These are phyloP conservation scores for Chaetoceros muelleri DNA, from an alignment of 108 stramenopile species.

Conservation along the genomic window DNA sequence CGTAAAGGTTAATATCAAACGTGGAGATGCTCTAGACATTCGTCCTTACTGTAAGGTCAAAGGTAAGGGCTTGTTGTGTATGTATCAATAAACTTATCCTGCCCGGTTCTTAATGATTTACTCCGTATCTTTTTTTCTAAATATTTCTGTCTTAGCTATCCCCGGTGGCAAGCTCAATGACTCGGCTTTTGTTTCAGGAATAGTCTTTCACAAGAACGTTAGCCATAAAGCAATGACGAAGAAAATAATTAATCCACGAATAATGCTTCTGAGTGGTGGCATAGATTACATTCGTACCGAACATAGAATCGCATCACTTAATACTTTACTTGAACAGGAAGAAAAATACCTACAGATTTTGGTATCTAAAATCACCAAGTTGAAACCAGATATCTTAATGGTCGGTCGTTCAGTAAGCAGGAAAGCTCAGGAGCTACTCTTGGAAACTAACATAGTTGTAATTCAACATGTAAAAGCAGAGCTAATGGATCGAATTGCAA, in stretches of 20 bases:
- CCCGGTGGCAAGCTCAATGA: constrained; percentile 72
- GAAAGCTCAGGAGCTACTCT: constrained; percentile 82
- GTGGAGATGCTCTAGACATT: constrained; percentile 80
- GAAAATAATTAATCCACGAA: constrained; percentile 68
- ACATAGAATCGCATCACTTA: constrained; percentile 74
- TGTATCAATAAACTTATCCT: too few relatives aligned
- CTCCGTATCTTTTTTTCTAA: background rate
- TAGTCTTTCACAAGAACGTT: constrained; percentile 87
- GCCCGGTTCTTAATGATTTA: background rate
- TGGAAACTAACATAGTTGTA: constrained; percentile 66
- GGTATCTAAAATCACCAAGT: constrained; percentile 81
- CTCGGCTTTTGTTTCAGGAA: constrained; percentile 81
- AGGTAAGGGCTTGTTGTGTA: too few relatives aligned
- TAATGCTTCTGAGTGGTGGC: constrained; percentile 86
- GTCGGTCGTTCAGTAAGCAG: constrained; percentile 79
- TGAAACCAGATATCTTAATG: constrained; percentile 81
- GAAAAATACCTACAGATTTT: constrained; percentile 91
- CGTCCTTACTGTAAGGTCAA: constrained; percentile 58
- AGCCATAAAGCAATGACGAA: constrained; percentile 79
- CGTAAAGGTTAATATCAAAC: constrained; percentile 83
- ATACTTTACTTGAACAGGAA: constrained; percentile 89
- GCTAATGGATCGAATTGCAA: constrained; percentile 75
- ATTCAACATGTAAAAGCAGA: constrained; percentile 85
- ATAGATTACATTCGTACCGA: constrained; percentile 89
- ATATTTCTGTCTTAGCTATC: constrained; percentile 53